phyloP scores from a whole-genome alignment of 2,329 filamentous ascomycete species.

The Exophiala alcalophila region DNA sequence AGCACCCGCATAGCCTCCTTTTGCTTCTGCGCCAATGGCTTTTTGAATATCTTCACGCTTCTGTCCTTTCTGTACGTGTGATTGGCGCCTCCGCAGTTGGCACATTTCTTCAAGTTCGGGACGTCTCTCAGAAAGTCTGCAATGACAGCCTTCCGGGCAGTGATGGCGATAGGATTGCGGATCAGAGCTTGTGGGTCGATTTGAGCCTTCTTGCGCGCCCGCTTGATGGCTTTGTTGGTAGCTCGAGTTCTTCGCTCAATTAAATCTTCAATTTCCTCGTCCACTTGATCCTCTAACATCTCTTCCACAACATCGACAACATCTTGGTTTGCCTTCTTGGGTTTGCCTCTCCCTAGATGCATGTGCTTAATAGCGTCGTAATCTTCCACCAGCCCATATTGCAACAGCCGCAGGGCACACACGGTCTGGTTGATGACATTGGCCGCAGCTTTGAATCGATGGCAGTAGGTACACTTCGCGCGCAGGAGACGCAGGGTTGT shows the following conservation, averaged over 20 bases:
- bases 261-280: slow-evolving; percentile 51
- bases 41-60: slow-evolving; percentile 91
- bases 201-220: slow-evolving; percentile 44
- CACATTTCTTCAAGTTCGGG: slow-evolving; percentile 66
- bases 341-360: slow-evolving; percentile 38
- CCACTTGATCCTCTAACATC: slow-evolving; percentile 49
- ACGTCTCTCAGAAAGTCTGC: slow-evolving; percentile 79
- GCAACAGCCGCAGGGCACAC: slow-evolving; percentile 81
- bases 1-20: slow-evolving; percentile 69
- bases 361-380: slow-evolving; percentile 48
- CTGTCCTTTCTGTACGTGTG: slow-evolving; percentile 85
- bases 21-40: slow-evolving; percentile 67
- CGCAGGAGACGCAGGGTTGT: slow-evolving; percentile 81
- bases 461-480: slow-evolving; percentile 87
- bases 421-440: slow-evolving; percentile 72
- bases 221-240: slow-evolving; percentile 68
- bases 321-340: slow-evolving; percentile 6
- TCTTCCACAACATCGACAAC: slow-evolving; percentile 22
- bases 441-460: slow-evolving; percentile 75
- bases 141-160: slow-evolving; percentile 71
- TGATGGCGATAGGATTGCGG: slow-evolving; percentile 80
- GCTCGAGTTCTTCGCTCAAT: slow-evolving; percentile 62
- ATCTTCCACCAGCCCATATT: slow-evolving; percentile 75
- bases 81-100: slow-evolving; percentile 64
- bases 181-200: slow-evolving; percentile 49